A percentile compares a stretch with the other conserved stretches of the same genome.
Conservation (phyloP, 1,139 yeast species). For the Suhomyces ambrosiae region DNA sequence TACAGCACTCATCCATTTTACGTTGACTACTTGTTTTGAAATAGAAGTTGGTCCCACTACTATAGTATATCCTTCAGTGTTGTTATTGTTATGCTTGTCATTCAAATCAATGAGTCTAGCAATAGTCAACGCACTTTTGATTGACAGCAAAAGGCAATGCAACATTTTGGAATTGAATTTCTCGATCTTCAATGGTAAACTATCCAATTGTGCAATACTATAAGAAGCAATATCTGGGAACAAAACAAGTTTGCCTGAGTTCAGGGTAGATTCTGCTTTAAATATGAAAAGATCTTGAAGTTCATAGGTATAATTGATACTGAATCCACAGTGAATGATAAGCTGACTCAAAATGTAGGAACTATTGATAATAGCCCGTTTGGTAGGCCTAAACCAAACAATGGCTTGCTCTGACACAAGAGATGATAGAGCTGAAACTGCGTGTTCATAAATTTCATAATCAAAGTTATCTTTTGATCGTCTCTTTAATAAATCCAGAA, state of each 20-base stretch:
- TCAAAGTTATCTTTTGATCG: conserved; percentile 4
- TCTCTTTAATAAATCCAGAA: conserved; percentile 5
- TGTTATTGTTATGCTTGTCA: background rate
- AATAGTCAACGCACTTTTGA: conserved; percentile 17
- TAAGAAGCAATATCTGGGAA: conserved; percentile 4
- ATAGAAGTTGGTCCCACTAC: conserved; percentile 11
- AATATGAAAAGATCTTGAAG: conserved; percentile 5
- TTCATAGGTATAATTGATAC: conserved; percentile 4
- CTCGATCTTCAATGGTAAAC: background rate
- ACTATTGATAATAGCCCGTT: conserved; percentile 4
- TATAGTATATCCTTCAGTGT: conserved; percentile 2
- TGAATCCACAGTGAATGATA: conserved; percentile 5
- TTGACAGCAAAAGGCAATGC: conserved; percentile 21
- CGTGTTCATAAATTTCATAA: conserved; percentile 2
- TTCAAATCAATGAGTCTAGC: conserved; percentile 31
- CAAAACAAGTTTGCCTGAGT: conserved; percentile 1
- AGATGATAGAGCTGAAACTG: background rate
- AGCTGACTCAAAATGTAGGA: conserved; percentile 6
- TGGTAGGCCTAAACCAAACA: conserved; percentile 4
- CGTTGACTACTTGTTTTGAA: conserved; percentile 3
- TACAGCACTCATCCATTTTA: conserved; percentile 45
- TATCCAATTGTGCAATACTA: background rate
- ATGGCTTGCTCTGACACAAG: conserved; percentile 1
- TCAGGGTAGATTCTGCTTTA: background rate
- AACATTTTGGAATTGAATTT: conserved; percentile 12